Evolutionary conservation across 805 yeast genomes (phyloP).

Genomic region (Teunomyces atbi): DNA sequence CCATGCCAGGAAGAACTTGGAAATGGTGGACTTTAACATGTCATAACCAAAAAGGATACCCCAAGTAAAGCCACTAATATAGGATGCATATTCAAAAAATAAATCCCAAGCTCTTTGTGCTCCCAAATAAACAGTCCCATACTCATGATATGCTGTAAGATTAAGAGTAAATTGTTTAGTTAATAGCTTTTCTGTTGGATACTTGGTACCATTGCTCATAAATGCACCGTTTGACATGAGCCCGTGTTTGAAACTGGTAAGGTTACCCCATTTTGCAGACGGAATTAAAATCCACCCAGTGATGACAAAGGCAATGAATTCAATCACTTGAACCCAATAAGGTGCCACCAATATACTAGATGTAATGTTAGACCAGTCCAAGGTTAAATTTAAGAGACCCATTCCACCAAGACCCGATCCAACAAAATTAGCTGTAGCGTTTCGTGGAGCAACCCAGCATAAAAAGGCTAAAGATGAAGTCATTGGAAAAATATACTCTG

Average conservation of each 20-base stretch:
- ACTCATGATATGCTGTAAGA: slow-evolving; percentile 19
- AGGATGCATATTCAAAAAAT: slow-evolving; percentile 25
- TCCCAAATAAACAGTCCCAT: slow-evolving; percentile 24
- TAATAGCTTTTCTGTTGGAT: slow-evolving; percentile 19
- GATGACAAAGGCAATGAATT: slow-evolving; percentile 20
- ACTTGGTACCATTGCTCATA: slow-evolving; percentile 14
- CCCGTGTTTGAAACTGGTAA: slow-evolving; percentile 18
- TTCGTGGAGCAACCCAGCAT: slow-evolving; percentile 23
- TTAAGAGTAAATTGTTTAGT: slow-evolving; percentile 17
- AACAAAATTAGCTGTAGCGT: slow-evolving; percentile 17
- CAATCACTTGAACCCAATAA: slow-evolving; percentile 25
- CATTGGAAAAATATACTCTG: slow-evolving; percentile 23
- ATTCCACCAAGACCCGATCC: slow-evolving; percentile 28
- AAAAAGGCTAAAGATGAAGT: slow-evolving; percentile 23
- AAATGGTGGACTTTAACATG: slow-evolving; percentile 8
- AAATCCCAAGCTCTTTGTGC: slow-evolving; percentile 26
- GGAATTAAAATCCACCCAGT: slow-evolving; percentile 26
- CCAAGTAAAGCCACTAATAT: slow-evolving; percentile 23
- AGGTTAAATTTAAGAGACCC: slow-evolving; percentile 23
- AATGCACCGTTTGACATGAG: slow-evolving; percentile 24
- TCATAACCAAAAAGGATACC: slow-evolving; percentile 20
- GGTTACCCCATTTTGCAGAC: slow-evolving; percentile 22
- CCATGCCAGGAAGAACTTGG: slow-evolving; percentile 6
- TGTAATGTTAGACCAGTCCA: slow-evolving; percentile 27
- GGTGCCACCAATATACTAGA: slow-evolving; percentile 23